These are phyloP conservation scores for Aspergillus persii DNA, from an alignment of 2,329 filamentous ascomycete species.

Conservation along the genomic window DNA sequence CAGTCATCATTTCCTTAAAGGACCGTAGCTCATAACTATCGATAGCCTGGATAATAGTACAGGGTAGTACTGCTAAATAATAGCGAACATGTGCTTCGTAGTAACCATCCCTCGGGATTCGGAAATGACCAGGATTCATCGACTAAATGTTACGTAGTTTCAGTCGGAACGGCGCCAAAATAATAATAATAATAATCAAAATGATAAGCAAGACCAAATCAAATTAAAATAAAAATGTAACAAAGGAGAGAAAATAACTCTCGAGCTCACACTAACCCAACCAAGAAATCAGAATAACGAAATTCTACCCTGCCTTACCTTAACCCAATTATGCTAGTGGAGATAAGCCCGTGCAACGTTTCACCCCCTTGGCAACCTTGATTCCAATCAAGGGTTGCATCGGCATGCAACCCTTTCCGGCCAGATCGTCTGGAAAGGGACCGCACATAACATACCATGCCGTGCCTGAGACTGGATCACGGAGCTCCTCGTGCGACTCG, in stretches of 20 bases:
- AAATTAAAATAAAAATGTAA: background rate
- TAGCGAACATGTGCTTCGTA: too few relatives aligned
- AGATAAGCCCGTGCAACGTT: slow-evolving; percentile 40
- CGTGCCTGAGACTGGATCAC: slow-evolving; percentile 1
- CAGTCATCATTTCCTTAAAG: too few relatives aligned
- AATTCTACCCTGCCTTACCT: slow-evolving; percentile 20
- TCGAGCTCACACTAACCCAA: too few relatives aligned
- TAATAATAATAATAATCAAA: background rate
- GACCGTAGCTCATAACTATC: background rate
- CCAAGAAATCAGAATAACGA: background rate
- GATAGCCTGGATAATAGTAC: background rate
- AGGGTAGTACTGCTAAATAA: background rate
- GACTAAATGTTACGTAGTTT: background rate
- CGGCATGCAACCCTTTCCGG: slow-evolving; percentile 11
- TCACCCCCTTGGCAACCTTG: slow-evolving; percentile 32
- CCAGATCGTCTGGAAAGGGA: background rate
- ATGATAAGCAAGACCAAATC: background rate
- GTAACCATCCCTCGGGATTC: background rate
- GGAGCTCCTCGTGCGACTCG: background rate
- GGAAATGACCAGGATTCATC: background rate
- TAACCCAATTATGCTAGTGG: slow-evolving; percentile 35
- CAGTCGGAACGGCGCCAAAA: background rate
- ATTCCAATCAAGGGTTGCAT: slow-evolving; percentile 30
- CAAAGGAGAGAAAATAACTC: background rate
- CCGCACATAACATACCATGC: background rate